A percentile compares a stretch with the other conserved stretches of the same genome.
Evolutionary conservation across 129 eudicot species (phyloP).

Genomic region (Apium graveolens): DNA sequence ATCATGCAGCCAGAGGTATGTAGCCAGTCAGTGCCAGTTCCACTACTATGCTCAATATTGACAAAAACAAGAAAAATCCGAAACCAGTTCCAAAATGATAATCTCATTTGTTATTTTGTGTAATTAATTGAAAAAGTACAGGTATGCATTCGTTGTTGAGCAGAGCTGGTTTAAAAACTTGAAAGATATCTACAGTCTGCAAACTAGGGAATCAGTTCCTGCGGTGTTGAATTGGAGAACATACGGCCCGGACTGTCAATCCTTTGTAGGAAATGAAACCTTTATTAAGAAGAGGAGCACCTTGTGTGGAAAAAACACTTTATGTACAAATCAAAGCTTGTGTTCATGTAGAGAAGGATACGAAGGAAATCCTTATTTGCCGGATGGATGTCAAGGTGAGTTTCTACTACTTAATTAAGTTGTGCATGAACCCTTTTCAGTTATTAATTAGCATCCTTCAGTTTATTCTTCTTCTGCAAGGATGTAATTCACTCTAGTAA

Average conservation of each 20-base stretch:
- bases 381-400: conserved; percentile 13
- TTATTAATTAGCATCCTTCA: neutral
- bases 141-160: conserved; percentile 28
- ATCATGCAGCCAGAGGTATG: neutral
- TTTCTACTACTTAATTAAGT: neutral
- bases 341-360: too few species aligned
- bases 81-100: too few species aligned
- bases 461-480: neutral
- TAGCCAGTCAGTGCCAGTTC: too few species aligned
- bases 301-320: conserved; percentile 2
- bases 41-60: too few species aligned
- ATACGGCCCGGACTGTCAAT: too few species aligned
- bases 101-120: too few species aligned
- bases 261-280: too few species aligned
- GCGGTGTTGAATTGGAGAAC: conserved; percentile 22
- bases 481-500: neutral
- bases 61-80: too few species aligned
- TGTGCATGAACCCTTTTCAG: too few species aligned
- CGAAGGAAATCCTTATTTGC: too few species aligned
- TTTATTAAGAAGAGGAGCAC: too few species aligned
- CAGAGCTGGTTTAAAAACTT: conserved; percentile 15
- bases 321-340: neutral
- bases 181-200: conserved; percentile 6
- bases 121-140: too few species aligned
- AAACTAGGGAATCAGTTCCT: conserved; percentile 14